phyloP scores from a whole-genome alignment of 2,329 filamentous ascomycete species.

The Fusarium penzigii region DNA sequence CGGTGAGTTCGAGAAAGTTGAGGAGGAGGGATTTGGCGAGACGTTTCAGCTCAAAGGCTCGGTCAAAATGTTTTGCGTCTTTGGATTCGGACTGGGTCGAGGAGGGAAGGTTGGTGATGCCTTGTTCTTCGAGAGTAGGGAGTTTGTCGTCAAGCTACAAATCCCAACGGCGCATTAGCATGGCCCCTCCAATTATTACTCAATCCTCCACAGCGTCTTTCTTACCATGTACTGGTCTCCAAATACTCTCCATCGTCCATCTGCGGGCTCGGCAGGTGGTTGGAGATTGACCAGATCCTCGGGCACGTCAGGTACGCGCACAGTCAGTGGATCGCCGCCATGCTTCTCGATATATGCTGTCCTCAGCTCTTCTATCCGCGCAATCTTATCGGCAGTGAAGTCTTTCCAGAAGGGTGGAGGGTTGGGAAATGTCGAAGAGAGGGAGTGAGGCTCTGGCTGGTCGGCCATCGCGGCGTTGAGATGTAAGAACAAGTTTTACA shows the following conservation, averaged over 20 bases:
- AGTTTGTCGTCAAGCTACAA: conserved; percentile 59
- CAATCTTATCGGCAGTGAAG: conserved; percentile 76
- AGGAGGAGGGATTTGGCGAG: conserved; percentile 83
- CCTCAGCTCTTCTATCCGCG: conserved; percentile 51
- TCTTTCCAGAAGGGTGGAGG: conserved; percentile 89
- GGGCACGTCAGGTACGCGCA: conserved; percentile 55
- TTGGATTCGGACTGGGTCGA: conserved; percentile 42
- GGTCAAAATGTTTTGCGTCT: conserved; percentile 60
- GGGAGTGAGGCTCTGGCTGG: conserved; percentile 47
- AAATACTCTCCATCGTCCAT: conserved; percentile 75
- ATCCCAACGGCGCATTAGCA: conserved; percentile 1
- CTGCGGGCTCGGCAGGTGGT: conserved; percentile 72
- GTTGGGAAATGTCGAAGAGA: conserved; percentile 74
- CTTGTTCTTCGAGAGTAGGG: conserved; percentile 67
- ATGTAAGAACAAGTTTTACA: conserved; percentile 6
- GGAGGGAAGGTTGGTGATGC: conserved; percentile 65
- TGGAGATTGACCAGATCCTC: conserved; percentile 75
- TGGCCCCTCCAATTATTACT: neutral
- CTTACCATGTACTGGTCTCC: conserved; percentile 63
- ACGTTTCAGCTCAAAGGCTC: conserved; percentile 69
- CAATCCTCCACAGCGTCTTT: too few species aligned
- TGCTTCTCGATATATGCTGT: conserved; percentile 38
- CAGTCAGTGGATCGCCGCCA: conserved; percentile 28
- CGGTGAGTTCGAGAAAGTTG: conserved; percentile 84
- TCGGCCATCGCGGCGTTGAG: conserved; percentile 55